Percentiles rank a stretch among this genome's conserved stretches.
Evolutionary conservation across 495 filamentous ascomycete species (phyloP).

Genomic region (Tuber umbilicatum): DNA sequence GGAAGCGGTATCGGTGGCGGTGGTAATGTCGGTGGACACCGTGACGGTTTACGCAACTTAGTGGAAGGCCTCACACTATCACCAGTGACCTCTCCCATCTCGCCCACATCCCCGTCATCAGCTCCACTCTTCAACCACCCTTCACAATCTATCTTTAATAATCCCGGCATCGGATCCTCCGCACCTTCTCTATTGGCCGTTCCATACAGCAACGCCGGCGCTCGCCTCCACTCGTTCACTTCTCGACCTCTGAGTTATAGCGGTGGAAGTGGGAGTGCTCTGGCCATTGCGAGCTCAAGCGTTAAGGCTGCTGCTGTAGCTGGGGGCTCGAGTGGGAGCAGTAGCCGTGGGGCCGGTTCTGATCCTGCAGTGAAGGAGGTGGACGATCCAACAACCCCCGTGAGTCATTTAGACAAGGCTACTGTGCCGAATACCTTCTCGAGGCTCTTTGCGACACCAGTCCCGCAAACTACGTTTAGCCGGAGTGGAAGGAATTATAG

Average conservation of each 20-base stretch:
- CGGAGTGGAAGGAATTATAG: slow-evolving; percentile 42
- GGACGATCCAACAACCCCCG: slow-evolving; percentile 44
- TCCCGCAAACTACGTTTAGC: slow-evolving; percentile 35
- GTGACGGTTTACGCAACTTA: slow-evolving; percentile 24
- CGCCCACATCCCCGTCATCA: slow-evolving; percentile 13
- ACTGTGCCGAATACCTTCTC: slow-evolving; percentile 42
- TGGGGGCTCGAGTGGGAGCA: slow-evolving; percentile 10
- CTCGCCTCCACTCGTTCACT: slow-evolving; percentile 29
- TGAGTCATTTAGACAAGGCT: slow-evolving; percentile 35
- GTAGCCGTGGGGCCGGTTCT: background rate
- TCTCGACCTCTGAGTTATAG: slow-evolving; percentile 29
- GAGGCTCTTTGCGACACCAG: slow-evolving; percentile 41
- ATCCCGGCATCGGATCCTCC: slow-evolving; percentile 15
- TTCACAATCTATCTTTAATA: slow-evolving; percentile 35
- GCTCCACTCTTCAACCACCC: slow-evolving; percentile 18
- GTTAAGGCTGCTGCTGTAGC: background rate
- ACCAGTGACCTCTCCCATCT: slow-evolving; percentile 26
- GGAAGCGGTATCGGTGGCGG: background rate
- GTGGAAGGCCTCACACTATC: slow-evolving; percentile 30
- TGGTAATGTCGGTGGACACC: background rate
- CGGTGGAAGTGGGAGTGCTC: slow-evolving; percentile 12
- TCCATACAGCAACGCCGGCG: slow-evolving; percentile 14
- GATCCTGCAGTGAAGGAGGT: slow-evolving; percentile 44
- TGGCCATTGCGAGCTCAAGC: slow-evolving; percentile 2
- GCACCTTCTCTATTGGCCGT: background rate